Conservation (phyloP, 805 yeast genomes). For the Wickerhamia fluorescens region DNA sequence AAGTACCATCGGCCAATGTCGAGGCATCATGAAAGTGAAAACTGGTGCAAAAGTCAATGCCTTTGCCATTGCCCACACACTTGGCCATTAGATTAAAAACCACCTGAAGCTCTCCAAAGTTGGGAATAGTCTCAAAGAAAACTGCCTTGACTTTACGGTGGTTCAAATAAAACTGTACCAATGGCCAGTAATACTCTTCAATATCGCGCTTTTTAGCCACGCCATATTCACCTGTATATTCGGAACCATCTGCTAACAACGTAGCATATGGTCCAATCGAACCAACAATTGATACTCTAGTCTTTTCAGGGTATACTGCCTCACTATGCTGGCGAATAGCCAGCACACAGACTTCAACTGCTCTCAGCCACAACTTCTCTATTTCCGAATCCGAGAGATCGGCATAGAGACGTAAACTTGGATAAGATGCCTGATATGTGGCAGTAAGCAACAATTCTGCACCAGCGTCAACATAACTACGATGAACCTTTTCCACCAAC, state of each 20-base stretch:
- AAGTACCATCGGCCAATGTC: conserved; percentile 27
- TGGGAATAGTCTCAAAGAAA: conserved; percentile 71
- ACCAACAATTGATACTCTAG: conserved; percentile 40
- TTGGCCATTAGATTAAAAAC: conserved; percentile 35
- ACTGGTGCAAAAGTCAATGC: conserved; percentile 42
- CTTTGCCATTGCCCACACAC: conserved; percentile 6
- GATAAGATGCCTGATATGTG: conserved; percentile 54
- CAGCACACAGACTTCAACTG: conserved; percentile 16
- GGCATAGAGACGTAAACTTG: conserved; percentile 25
- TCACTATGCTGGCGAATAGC: conserved; percentile 9
- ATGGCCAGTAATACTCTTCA: conserved; percentile 42
- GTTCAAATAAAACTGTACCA: conserved; percentile 29
- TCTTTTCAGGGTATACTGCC: conserved; percentile 1
- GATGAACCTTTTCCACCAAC: conserved; percentile 41
- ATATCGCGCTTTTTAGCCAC: conserved; percentile 31
- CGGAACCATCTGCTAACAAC: conserved; percentile 57
- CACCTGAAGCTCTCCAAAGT: conserved; percentile 46
- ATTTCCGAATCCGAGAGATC: conserved; percentile 11
- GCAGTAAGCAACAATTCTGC: conserved; percentile 49
- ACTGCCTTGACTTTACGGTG: conserved; percentile 45
- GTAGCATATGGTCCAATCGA: conserved; percentile 79
- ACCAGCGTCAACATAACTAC: conserved; percentile 45
- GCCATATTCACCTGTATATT: conserved; percentile 62
- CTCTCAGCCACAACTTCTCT: conserved; percentile 13
- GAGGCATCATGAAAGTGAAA: conserved; percentile 19